Conservation (phyloP, 805 yeast species). For the Monosporozyma solicola region DNA sequence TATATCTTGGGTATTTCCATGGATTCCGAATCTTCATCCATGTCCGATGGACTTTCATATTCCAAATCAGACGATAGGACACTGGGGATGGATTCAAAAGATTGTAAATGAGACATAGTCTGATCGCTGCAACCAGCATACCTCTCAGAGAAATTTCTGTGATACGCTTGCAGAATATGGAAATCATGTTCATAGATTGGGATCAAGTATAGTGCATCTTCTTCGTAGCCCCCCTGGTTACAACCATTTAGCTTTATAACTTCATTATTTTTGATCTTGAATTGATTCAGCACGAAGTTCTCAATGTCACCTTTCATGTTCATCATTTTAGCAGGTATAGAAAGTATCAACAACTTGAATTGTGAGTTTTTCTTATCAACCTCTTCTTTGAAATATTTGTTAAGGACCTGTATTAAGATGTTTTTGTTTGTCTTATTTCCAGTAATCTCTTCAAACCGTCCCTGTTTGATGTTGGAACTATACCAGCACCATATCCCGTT, state of each 20-base stretch:
- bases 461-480: constrained; percentile 23
- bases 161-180: background rate
- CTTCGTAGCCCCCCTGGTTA: background rate
- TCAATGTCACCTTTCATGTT: background rate
- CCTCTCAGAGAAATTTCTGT: background rate
- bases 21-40: background rate
- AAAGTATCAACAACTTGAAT: background rate
- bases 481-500: constrained; percentile 31
- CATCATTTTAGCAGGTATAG: background rate
- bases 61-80: background rate
- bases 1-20: background rate
- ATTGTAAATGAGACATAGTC: background rate
- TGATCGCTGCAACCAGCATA: background rate
- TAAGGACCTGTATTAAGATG: constrained; percentile 16
- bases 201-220: background rate
- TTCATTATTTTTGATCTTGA: background rate
- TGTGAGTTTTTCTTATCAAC: background rate
- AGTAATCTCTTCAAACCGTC: constrained; percentile 28
- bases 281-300: constrained; percentile 1
- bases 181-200: constrained; percentile 3
- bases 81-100: background rate
- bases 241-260: background rate
- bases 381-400: constrained; percentile 1
- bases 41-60: background rate
- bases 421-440: constrained; percentile 14